A percentile compares a stretch with the other conserved stretches of the same genome.
phyloP scores from a whole-genome alignment of 805 yeast genomes.

The Starmerella lactis-condensi region DNA sequence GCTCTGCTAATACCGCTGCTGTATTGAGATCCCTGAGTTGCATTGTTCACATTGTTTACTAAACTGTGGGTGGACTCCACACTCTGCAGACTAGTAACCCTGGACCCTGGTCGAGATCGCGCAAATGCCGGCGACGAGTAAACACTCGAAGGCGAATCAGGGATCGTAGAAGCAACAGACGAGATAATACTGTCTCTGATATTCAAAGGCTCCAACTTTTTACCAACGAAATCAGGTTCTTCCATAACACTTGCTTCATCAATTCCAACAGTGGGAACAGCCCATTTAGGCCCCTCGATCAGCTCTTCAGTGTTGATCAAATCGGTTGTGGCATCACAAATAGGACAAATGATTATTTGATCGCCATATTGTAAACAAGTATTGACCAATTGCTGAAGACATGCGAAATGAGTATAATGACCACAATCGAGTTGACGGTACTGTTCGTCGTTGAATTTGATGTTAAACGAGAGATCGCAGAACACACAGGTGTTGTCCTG shows the following conservation, averaged over 20 bases:
- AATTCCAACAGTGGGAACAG: not conserved
- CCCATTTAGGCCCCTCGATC: not conserved
- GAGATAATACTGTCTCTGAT: not conserved
- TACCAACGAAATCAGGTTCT: not conserved
- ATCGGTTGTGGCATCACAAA: slow-evolving; percentile 1
- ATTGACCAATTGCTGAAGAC: not conserved
- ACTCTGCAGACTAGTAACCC: too few species aligned
- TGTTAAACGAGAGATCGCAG: slow-evolving; percentile 2
- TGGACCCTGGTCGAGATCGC: too few species aligned
- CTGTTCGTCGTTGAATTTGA: not conserved
- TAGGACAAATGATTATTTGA: not conserved
- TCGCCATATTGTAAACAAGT: not conserved
- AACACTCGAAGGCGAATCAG: not conserved
- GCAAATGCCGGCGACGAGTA: too few species aligned
- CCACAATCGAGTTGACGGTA: slow-evolving; percentile 2
- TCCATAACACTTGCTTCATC: not conserved
- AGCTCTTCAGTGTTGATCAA: not conserved
- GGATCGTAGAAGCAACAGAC: not conserved
- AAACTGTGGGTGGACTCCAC: too few species aligned
- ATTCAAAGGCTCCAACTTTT: not conserved
- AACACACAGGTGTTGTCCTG: slow-evolving; percentile 1
- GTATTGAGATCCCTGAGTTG: not conserved
- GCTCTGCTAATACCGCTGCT: slow-evolving; percentile 1
- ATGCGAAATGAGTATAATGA: slow-evolving; percentile 2
- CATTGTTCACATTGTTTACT: too few species aligned